Base-by-base conservation (phyloP, 2,329 filamentous ascomycete genomes). In the Clonostachys sp. region DNA sequence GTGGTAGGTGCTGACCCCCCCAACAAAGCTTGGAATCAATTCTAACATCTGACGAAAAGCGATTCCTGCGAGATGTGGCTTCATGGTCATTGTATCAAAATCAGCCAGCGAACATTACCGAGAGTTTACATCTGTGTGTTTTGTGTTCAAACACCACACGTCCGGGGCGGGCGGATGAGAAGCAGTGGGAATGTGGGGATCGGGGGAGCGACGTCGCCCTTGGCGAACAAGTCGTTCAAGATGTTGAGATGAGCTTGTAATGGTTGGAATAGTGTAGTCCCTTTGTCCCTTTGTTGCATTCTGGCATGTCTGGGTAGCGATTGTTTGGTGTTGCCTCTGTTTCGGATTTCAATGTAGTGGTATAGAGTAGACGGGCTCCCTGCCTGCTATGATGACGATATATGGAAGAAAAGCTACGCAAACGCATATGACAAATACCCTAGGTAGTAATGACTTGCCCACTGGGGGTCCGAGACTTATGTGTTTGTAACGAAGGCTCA, bases 61-160 rank as follows among this genome's bases (percentile, higher is more conserved):
- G 77, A 84, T 64, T 81, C 79, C 20, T 86, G 82, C 58, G 81
- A 84, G 56, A 77, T 82, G 68, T 83, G 77, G 73, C 74, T 84
- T 33, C 82, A 86, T 58, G 80, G 78, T n/a, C 72, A 71, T 48
- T 86, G 82, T 58, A 72, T 84, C 55, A 80, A 81, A 51, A 77
- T 84, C 51, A 77, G 74, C 42, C 72, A 72, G 43, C 71, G 75
- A 48, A 74, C 72, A n/a, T 72, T 80, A 54, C 79, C 81, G 6
- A 70, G 72, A 12, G 77, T 85, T 6, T 86, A 84, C 54, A 78
- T 85, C 35, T 86, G 82, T 57, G 73, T 77, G 2, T 85, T 80
- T 51, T 86, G 82, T 57, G 77, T 77, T 17, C 76, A 82, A 53
- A 83, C 80, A 9, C 76, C 80, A 2, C 79, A 74, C 50, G 70